A percentile compares a stretch with the other conserved stretches of the same genome.
phyloP scores from a whole-genome alignment of 2,329 filamentous ascomycete genomes.

The Colletotrichum sidae region DNA sequence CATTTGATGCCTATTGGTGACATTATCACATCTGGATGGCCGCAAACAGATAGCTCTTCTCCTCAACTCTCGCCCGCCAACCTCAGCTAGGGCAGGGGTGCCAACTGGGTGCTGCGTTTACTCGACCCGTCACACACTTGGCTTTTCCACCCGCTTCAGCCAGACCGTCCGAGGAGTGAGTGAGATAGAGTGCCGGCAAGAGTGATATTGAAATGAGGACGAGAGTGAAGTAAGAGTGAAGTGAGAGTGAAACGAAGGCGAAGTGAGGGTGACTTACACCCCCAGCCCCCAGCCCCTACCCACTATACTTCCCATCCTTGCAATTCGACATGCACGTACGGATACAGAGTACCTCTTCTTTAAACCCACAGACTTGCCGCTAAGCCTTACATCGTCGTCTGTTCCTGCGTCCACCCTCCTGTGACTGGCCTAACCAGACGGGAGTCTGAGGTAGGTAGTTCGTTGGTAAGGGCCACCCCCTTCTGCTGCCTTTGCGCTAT shows the following conservation, averaged over 20 bases:
- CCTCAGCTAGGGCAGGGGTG: too few species aligned
- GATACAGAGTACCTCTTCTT: background rate
- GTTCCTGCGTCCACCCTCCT: constrained; percentile 7
- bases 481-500: too few species aligned
- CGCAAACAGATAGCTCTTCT: constrained; percentile 35
- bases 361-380: constrained; percentile 13
- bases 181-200: too few species aligned
- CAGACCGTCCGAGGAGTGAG: background rate
- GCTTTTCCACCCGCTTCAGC: constrained; percentile 5
- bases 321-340: too few species aligned
- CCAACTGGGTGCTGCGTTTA: background rate
- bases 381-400: constrained; percentile 32
- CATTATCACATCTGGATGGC: constrained; percentile 7
- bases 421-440: constrained; percentile 3
- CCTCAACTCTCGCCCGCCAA: background rate
- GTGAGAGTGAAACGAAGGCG: too few species aligned
- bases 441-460: background rate
- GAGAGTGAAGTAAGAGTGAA: too few species aligned
- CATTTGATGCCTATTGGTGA: constrained; percentile 17
- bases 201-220: too few species aligned
- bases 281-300: too few species aligned
- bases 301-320: too few species aligned
- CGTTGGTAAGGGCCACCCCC: too few species aligned
- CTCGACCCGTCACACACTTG: constrained; percentile 5
- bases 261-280: too few species aligned